These are phyloP conservation scores for Acrasis kona DNA, from an alignment of 78 protist species.

Conservation along the genomic window DNA sequence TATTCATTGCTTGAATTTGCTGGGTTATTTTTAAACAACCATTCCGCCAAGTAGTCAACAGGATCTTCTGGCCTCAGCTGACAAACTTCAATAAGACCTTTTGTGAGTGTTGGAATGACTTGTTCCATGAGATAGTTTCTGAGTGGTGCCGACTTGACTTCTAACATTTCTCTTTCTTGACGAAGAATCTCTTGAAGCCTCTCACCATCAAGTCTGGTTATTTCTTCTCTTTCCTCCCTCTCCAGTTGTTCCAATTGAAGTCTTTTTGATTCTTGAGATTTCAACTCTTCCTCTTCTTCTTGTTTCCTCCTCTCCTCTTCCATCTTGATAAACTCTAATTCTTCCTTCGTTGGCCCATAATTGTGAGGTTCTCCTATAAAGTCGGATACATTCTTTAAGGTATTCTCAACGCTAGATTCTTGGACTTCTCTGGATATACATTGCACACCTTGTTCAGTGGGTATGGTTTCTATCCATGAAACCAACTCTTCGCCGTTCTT, in stretches of 20 bases:
- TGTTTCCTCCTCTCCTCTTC: neutral
- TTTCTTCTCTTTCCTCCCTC: neutral
- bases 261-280: neutral
- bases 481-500: too few species aligned
- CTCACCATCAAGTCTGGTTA: too few species aligned
- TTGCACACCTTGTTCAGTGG: too few species aligned
- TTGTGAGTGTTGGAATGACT: conserved; percentile 58
- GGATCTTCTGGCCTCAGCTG: conserved; percentile 63
- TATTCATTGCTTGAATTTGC: too few species aligned
- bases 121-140: conserved; percentile 26
- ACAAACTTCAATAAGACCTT: conserved; percentile 46
- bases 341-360: conserved; percentile 28
- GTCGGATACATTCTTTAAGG: neutral
- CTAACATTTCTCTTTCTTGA: conserved; percentile 34
- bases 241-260: conserved; percentile 2
- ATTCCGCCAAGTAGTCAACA: conserved; percentile 64
- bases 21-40: conserved; percentile 35
- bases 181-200: conserved; percentile 1
- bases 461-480: too few species aligned
- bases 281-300: neutral
- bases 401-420: neutral
- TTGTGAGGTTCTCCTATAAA: conserved; percentile 31
- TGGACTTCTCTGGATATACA: neutral
- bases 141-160: conserved; percentile 29
- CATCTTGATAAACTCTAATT: too few species aligned